Evolutionary conservation across 2,329 filamentous ascomycete species (phyloP), one percentile per base, ranked within the genome.

Genomic region (Trichoderma afroharzianum): DNA sequence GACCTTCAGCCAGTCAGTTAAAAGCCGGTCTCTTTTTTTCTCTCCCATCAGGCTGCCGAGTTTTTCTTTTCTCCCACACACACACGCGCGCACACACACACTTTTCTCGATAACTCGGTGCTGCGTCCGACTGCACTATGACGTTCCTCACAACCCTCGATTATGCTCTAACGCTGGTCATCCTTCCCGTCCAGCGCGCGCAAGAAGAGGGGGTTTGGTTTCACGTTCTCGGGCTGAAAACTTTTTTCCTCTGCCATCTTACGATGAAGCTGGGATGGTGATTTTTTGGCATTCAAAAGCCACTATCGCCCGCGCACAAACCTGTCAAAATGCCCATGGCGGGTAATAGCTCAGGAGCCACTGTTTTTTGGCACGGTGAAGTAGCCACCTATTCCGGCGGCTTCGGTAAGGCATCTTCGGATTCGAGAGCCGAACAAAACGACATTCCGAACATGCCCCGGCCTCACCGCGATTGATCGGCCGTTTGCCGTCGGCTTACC

Each of bases 71-170:
- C 55, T 15, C 64, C 21, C 53, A 58, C 64, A 68, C 64, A 68
- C 55, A 57, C 50, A 21, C 39, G 3, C 39, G 36, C 47, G 7
- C 9, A 9, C 53, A 30, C 63, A 50, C 39, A 21, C 26, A 50
- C 3, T 26, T 26, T 62, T 28, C 14, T n/a, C 26, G 47, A 55
- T 28, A 18, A 18, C 28, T 47, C 18, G 15, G 26, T 32, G 21
- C n/a, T 32, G 33, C 59, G 5, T 3, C 66, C 57, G 47, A 68
- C 55, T 69, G 66, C 66, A 62, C 66, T 53, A 69, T 69, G 66
- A 69, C 66, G 66, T 69, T 62, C 39, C 36, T 50, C 28, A 8
- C 39, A 33, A 50, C 55, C 55, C 57, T 28, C 21, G 39, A 58
- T 32, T 24, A 12, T 28, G 66, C 39, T 36, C 66, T 69, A 47